Conservation (phyloP, 768 basidiomycete genomes). For the Lentinula sp. region DNA sequence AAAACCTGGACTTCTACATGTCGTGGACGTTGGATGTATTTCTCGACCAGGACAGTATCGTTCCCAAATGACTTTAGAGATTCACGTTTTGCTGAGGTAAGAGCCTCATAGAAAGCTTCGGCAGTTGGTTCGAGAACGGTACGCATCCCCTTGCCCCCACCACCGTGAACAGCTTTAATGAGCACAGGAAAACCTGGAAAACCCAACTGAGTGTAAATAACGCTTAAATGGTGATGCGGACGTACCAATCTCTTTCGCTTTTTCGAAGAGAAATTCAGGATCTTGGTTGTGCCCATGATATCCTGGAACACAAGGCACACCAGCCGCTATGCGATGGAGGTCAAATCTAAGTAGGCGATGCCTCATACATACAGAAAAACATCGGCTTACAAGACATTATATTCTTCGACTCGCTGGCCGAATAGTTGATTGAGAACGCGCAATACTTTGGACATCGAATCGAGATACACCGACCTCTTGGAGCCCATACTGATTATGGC, state of each 20-base stretch:
- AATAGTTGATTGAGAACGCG: not conserved
- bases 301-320: constrained; percentile 90
- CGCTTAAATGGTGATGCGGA: not conserved
- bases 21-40: constrained; percentile 79
- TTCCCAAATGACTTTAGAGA: constrained; percentile 85
- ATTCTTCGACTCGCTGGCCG: constrained; percentile 83
- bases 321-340: constrained; percentile 47
- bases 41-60: constrained; percentile 81
- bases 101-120: constrained; percentile 71
- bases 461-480: constrained; percentile 56
- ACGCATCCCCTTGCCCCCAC: constrained; percentile 95
- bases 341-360: constrained; percentile 5
- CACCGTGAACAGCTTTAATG: constrained; percentile 96
- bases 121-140: constrained; percentile 52
- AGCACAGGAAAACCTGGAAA: constrained; percentile 76
- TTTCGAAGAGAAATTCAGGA: constrained; percentile 55
- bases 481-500: constrained; percentile 95
- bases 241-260: constrained; percentile 67
- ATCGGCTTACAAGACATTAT: constrained; percentile 71
- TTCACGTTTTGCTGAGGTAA: constrained; percentile 86
- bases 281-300: constrained; percentile 87
- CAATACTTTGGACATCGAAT: not conserved
- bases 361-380: not conserved
- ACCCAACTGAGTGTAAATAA: not conserved
- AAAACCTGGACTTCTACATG: constrained; percentile 97